Base-by-base conservation (phyloP, 2,329 filamentous ascomycete genomes). In the Amylocarpus encephaloides region DNA sequence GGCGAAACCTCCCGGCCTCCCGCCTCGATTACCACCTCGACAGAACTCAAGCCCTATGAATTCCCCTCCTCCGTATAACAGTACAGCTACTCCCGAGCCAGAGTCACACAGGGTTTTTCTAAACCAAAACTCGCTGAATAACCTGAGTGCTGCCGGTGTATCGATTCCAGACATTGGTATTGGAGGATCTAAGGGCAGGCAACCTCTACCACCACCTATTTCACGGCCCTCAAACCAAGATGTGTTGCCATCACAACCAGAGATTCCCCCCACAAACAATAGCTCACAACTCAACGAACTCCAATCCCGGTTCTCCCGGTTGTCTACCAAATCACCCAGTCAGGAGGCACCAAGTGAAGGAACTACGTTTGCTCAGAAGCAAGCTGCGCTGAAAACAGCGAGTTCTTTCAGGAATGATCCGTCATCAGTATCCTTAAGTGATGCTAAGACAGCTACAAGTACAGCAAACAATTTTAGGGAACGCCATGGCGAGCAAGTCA, bases 111-210 rank as follows among this genome's bases (percentile, higher is more conserved):
- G 50, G 43, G 65, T 61, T 22, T 59, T 65, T 43, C 54, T 67
- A 29, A 66, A 66, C 38, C 64, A 66, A 50, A 74, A 71, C 6
- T 76, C 83, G 6, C 60, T 80, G 34, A 73, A 71, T 36, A 74
- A 82, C 48, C 67, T 88, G 11, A 74, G 76, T 3, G 73, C 76
- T 55, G 80, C 83, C 16, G 84, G 83, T 11, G 70, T 87, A 5
- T 80, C 78, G 3, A 81, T 88, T 0, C 78, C 83, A n/a, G 80
- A 75, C 0, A 72, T 87, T 34, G 79, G 78, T 13, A 85, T 86
- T 53, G 78, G 77, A 2, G 63, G 60, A 51, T 54, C 62, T 48
- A 54, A 60, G 19, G 62, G 50, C 65, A 71, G 68, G 67, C 63
- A 69, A 35, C 48, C 63, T 34, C 15, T 63, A 49, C 59, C 61